Percentiles rank a stretch among this genome's conserved stretches.
Conservation (phyloP, 371 early-diverging fungal species). For the Conidiobolus coronatus region DNA sequence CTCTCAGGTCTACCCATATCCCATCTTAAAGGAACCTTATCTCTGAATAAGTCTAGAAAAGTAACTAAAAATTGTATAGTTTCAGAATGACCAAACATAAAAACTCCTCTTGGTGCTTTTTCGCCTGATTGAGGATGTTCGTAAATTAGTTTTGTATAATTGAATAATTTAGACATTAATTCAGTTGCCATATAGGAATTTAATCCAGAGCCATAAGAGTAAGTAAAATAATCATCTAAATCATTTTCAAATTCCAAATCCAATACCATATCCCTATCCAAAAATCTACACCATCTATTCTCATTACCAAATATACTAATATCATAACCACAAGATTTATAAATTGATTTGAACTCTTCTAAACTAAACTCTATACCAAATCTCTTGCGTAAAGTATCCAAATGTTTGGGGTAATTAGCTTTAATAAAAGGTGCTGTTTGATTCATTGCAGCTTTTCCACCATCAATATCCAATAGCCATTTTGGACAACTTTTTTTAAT, state of each 20-base stretch:
- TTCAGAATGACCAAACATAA: slow-evolving; percentile 18
- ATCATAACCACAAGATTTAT: slow-evolving; percentile 13
- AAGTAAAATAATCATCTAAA: slow-evolving; percentile 13
- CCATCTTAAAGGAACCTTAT: not conserved
- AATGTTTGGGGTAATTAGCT: not conserved
- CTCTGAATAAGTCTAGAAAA: slow-evolving; percentile 4
- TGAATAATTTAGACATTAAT: slow-evolving; percentile 9
- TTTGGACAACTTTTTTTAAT: slow-evolving; percentile 8
- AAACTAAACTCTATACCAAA: not conserved
- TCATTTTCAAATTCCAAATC: slow-evolving; percentile 14
- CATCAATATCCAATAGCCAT: slow-evolving; percentile 5
- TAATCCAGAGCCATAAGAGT: slow-evolving; percentile 13
- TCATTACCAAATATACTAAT: slow-evolving; percentile 7
- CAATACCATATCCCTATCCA: slow-evolving; percentile 10
- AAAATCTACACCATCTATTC: slow-evolving; percentile 12
- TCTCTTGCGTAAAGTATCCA: not conserved
- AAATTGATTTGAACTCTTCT: slow-evolving; percentile 7
- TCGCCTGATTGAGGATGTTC: not conserved
- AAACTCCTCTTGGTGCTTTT: slow-evolving; percentile 2
- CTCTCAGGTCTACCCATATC: not conserved
- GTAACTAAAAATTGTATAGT: slow-evolving; percentile 11
- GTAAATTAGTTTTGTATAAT: slow-evolving; percentile 6
- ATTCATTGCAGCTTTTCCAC: not conserved
- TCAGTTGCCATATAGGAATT: slow-evolving; percentile 13
- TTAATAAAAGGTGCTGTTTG: slow-evolving; percentile 1